Evolutionary conservation across 495 filamentous ascomycete species (phyloP).

Genomic region (Penicillium coffeae): DNA sequence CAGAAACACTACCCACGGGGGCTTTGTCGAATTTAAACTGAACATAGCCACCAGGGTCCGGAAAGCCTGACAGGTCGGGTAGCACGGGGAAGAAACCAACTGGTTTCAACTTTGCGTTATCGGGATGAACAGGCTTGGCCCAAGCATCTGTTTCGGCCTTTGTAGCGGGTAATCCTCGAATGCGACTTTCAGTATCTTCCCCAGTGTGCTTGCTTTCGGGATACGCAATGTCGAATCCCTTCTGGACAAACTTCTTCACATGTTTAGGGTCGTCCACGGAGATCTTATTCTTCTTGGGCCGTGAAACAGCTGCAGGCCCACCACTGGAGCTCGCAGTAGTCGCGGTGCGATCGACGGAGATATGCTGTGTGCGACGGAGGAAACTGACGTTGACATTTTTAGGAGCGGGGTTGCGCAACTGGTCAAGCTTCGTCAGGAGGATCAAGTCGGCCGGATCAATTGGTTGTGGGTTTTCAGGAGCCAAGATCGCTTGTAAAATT

Average conservation of each 20-base stretch:
- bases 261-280: conserved; percentile 73
- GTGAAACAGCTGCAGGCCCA: conserved; percentile 30
- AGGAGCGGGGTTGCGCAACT: conserved; percentile 76
- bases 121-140: conserved; percentile 73
- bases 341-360: conserved; percentile 62
- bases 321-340: conserved; percentile 36
- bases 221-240: conserved; percentile 81
- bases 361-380: conserved; percentile 94
- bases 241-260: conserved; percentile 75
- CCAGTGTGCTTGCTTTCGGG: conserved; percentile 59
- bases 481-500: conserved; percentile 65
- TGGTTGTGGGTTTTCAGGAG: conserved; percentile 61
- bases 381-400: conserved; percentile 75
- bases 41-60: conserved; percentile 82
- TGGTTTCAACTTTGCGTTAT: conserved; percentile 71
- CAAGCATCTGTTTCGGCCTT: conserved; percentile 63
- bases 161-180: conserved; percentile 53
- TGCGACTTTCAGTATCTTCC: conserved; percentile 44
- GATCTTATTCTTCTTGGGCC: conserved; percentile 39
- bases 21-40: conserved; percentile 86
- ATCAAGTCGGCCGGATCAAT: conserved; percentile 77
- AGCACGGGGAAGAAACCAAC: conserved; percentile 78
- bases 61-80: conserved; percentile 82
- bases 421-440: conserved; percentile 73
- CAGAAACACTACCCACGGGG: conserved; percentile 55